Conservation (phyloP, 176 grass and related monocot species). For the Cymbopogon citratus region DNA sequence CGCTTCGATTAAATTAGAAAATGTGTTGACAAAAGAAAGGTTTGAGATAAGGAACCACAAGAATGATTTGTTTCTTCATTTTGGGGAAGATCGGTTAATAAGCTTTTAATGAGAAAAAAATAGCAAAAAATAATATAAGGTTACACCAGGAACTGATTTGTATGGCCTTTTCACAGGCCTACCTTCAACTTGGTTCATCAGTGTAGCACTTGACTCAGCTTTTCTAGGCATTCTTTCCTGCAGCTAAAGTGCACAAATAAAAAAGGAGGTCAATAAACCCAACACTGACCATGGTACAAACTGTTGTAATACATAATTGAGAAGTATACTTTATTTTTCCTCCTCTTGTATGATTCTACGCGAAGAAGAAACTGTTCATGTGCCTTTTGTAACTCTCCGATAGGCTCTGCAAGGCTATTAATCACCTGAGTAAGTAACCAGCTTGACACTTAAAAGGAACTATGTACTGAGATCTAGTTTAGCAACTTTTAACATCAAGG, state of each 20-base stretch:
- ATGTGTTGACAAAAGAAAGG: background rate
- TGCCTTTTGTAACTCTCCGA: conserved; percentile 69
- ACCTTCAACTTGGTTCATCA: conserved; percentile 33
- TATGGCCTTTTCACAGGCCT: background rate
- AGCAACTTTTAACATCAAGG: background rate
- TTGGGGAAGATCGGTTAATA: background rate
- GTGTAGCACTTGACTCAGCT: conserved; percentile 19
- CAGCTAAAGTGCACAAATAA: conserved; percentile 24
- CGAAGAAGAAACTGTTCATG: conserved; percentile 68
- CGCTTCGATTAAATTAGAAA: background rate
- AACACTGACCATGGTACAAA: background rate
- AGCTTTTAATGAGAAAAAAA: background rate
- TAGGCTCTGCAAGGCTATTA: conserved; percentile 81
- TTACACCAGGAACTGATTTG: background rate
- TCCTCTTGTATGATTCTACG: conserved; percentile 58
- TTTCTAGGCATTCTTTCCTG: conserved; percentile 44
- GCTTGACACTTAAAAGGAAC: background rate
- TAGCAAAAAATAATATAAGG: background rate
- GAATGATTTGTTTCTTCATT: background rate
- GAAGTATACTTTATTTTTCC: conserved; percentile 57
- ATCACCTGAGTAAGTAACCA: conserved; percentile 16
- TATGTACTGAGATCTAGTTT: background rate
- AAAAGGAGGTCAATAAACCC: conserved; percentile 15
- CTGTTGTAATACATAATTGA: background rate
- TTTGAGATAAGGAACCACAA: background rate